Base-by-base conservation (phyloP, 306 rosid species). In the Carpinus viminea region DNA sequence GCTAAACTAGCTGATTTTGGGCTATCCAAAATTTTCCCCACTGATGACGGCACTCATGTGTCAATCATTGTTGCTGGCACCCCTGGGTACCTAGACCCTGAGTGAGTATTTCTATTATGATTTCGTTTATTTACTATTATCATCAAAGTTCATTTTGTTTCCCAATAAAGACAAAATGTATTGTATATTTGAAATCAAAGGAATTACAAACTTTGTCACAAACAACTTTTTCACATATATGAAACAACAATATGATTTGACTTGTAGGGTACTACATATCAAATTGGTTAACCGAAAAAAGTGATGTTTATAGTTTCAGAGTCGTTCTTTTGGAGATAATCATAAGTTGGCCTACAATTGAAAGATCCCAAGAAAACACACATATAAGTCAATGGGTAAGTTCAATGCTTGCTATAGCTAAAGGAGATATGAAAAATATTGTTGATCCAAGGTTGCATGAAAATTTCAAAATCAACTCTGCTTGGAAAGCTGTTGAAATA, bases 1-100 rank as follows among this genome's bases (percentile, higher is more conserved):
- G 91, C 87, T 2, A 87, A 87, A 77, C 41, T 92, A 36, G 80
- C 93, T 56, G 90, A 84, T 79, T 90, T 88, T 74, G 86, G 81
- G 18, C 69, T 89, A 4, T 87, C 92, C 50, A 83, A 78, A 70
- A 51, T 26, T 51, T 76, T 88, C 43, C 59, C 83, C 4, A 15
- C 79, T 4, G 84, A 83, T n/a, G 80, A 72, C 28, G 71, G n/a
- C 47, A 72, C 85, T 2, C 87, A 85, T 61, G 17, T 88, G 55
- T 73, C 78, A 18, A 85, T 84, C 0, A 57, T n/a, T 51, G 83
- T 91, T 76, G 88, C 80, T 57, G 86, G 90, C 26, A 89, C 89
- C 18, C 83, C 79, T 0, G 84, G 94, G 38, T 86, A 86, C 76
- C 17, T 79, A 1, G 85, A 81, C 55, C 93, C 87, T 7, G 82